Conservation (phyloP, 768 basidiomycete genomes). For the Tulasnella sp. region DNA sequence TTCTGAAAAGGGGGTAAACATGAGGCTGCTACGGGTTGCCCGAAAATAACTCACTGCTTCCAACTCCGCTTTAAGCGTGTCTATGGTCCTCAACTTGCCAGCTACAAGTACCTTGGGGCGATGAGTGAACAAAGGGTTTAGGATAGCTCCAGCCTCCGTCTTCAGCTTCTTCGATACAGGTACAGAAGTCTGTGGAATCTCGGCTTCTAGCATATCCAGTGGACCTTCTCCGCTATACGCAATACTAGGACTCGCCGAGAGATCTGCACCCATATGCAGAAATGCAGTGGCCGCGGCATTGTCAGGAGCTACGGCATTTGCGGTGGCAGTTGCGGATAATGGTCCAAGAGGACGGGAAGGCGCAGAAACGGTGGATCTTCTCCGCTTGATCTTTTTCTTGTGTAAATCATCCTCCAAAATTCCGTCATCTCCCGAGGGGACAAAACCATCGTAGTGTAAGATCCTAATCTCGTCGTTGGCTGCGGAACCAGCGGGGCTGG, state of each 20-base stretch:
- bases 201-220: no score
- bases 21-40: no score
- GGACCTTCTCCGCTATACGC: no score
- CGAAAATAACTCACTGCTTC: constrained; percentile 19
- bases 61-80: constrained; percentile 17
- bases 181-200: no score
- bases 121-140: no score
- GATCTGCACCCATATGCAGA: background rate
- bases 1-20: no score
- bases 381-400: constrained; percentile 3
- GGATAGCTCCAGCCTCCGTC: constrained; percentile 26
- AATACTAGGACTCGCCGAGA: background rate
- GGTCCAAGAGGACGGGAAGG: no score
- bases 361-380: background rate
- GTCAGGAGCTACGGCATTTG: background rate
- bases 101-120: constrained; percentile 1
- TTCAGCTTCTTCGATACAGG: no score
- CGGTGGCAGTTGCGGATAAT: constrained; percentile 7
- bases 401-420: constrained; percentile 57
- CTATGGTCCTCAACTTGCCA: constrained; percentile 10
- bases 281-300: constrained; percentile 6
- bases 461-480: no score
- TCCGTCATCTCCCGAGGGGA: constrained; percentile 77
- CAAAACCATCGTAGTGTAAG: no score
- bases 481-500: no score